phyloP scores from a whole-genome alignment of 768 basidiomycete species.

The Lactarius tabidus region DNA sequence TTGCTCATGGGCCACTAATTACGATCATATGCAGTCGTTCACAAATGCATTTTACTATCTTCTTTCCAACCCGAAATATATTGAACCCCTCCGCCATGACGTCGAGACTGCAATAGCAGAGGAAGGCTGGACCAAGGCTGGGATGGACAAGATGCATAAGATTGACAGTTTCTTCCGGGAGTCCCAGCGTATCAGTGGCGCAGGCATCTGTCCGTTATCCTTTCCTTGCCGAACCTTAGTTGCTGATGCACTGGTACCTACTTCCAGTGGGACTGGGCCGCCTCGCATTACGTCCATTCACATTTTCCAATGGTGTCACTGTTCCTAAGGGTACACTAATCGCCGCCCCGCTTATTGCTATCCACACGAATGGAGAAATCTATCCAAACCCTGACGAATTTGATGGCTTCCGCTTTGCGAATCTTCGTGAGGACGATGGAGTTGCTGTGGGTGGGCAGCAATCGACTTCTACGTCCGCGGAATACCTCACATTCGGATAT shows the following conservation, averaged over 20 bases:
- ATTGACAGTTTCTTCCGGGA: constrained; percentile 31
- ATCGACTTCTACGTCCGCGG: constrained; percentile 28
- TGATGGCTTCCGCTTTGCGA: constrained; percentile 40
- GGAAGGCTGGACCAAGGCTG: constrained; percentile 22
- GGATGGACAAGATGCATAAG: constrained; percentile 26
- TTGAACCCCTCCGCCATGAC: constrained; percentile 28
- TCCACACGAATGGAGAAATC: constrained; percentile 39
- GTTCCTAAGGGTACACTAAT: constrained; percentile 40
- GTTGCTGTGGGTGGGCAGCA: constrained; percentile 25
- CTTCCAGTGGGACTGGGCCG: constrained; percentile 25
- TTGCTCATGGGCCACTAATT: not conserved
- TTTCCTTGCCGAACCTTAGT: not conserved
- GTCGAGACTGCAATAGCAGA: constrained; percentile 21
- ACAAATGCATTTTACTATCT: constrained; percentile 25
- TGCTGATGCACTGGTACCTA: not conserved
- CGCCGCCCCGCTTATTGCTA: constrained; percentile 31
- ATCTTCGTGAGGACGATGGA: constrained; percentile 28
- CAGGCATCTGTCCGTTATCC: not conserved
- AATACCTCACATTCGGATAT: constrained; percentile 34
- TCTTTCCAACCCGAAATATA: constrained; percentile 27
- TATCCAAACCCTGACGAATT: constrained; percentile 42
- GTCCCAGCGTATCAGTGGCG: constrained; percentile 20
- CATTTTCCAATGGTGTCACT: constrained; percentile 36
- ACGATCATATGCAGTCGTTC: not conserved
- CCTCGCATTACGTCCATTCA: constrained; percentile 29